phyloP scores from a whole-genome alignment of 805 yeast genomes.

The Candida coleopterorum region DNA sequence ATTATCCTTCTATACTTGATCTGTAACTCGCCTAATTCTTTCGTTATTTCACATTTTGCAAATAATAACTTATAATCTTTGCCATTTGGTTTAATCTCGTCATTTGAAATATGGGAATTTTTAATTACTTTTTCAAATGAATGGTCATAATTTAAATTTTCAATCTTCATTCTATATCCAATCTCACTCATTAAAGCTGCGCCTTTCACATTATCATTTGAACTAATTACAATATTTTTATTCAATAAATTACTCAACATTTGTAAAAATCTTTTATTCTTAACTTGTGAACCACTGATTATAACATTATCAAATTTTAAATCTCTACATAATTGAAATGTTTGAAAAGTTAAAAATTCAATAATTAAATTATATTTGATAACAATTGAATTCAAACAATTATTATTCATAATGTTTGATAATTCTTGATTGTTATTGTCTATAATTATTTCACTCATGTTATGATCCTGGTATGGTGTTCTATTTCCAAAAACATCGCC shows the following conservation, averaged over 20 bases:
- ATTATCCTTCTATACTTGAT: neutral
- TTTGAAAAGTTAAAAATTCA: constrained; percentile 51
- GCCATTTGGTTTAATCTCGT: neutral
- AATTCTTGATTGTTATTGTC: constrained; percentile 35
- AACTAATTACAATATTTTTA: neutral
- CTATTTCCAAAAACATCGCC: constrained; percentile 59
- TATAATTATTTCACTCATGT: constrained; percentile 44
- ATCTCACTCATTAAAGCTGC: constrained; percentile 10
- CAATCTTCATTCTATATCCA: constrained; percentile 1
- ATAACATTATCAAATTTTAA: constrained; percentile 24
- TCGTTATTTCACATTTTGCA: neutral
- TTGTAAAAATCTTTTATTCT: constrained; percentile 36
- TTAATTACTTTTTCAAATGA: constrained; percentile 1
- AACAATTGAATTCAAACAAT: constrained; percentile 22
- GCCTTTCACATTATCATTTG: constrained; percentile 12
- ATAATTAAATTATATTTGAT: constrained; percentile 41
- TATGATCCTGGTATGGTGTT: constrained; percentile 49
- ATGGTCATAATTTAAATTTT: neutral
- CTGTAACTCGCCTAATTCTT: neutral
- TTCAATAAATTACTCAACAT: constrained; percentile 3
- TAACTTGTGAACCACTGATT: constrained; percentile 53
- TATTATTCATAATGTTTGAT: constrained; percentile 2
- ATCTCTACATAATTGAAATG: constrained; percentile 29
- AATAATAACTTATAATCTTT: neutral
- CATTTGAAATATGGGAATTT: neutral